These are phyloP conservation scores for Mucor mucedo DNA, from an alignment of 371 early-diverging fungal genomes.

Conservation along the genomic window DNA sequence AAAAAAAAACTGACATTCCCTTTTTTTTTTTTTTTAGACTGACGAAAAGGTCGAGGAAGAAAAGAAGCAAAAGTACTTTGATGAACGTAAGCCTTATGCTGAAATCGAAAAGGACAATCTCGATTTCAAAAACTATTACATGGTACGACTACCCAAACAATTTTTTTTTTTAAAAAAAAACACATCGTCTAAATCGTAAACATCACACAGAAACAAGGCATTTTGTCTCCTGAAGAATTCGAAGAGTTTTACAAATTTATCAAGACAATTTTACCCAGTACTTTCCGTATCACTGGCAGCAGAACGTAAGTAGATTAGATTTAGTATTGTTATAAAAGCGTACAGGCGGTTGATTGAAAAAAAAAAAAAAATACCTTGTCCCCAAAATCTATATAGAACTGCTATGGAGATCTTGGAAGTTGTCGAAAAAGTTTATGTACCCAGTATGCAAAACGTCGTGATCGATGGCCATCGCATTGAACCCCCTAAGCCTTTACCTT, in stretches of 20 bases:
- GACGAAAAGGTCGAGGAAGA: background rate
- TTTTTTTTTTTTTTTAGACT: background rate
- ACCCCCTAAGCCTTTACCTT: slow-evolving; percentile 80
- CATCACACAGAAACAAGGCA: slow-evolving; percentile 62
- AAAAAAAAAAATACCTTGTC: no score
- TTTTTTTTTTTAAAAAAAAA: background rate
- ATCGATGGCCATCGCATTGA: slow-evolving; percentile 75
- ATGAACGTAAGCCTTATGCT: slow-evolving; percentile 32
- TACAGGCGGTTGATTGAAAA: no score
- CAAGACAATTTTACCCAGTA: slow-evolving; percentile 79
- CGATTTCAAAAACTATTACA: slow-evolving; percentile 76
- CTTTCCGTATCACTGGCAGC: slow-evolving; percentile 93
- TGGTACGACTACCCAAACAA: slow-evolving; percentile 41
- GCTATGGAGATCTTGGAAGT: slow-evolving; percentile 60
- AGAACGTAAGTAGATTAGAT: slow-evolving; percentile 69
- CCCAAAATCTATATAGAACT: slow-evolving; percentile 25
- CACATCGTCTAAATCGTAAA: no score
- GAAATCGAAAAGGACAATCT: slow-evolving; percentile 68
- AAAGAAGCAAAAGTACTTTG: slow-evolving; percentile 27
- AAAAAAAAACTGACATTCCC: background rate
- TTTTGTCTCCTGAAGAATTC: slow-evolving; percentile 87
- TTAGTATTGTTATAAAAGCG: background rate
- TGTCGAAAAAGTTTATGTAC: slow-evolving; percentile 59
- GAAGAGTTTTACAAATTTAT: slow-evolving; percentile 68
- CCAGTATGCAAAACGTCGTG: slow-evolving; percentile 55